phyloP scores from a whole-genome alignment of 2,329 filamentous ascomycete species.

The Pyricularia pennisetigena region DNA sequence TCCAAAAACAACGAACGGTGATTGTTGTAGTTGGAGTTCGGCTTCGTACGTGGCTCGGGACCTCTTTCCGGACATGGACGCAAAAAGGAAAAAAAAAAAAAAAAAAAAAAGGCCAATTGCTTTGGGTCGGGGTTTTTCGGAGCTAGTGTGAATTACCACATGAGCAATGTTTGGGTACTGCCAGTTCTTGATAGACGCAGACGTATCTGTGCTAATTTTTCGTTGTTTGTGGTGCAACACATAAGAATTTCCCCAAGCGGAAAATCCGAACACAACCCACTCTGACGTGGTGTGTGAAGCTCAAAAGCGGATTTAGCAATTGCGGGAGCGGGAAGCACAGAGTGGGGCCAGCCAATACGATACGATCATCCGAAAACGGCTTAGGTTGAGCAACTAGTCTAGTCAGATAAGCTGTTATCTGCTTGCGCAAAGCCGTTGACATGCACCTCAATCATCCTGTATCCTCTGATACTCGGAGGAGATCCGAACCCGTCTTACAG shows the following conservation, averaged over 20 bases:
- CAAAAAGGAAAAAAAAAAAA: slow-evolving; percentile 5
- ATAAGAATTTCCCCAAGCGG: background rate
- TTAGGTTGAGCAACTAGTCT: no score
- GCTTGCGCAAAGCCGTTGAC: background rate
- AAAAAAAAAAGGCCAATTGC: slow-evolving; percentile 1
- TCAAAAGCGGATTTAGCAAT: background rate
- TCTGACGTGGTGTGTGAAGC: background rate
- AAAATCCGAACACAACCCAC: background rate
- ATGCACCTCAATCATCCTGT: background rate
- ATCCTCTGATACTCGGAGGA: background rate
- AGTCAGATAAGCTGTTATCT: background rate
- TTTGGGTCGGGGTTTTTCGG: background rate
- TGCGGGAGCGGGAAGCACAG: background rate
- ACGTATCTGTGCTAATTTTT: background rate
- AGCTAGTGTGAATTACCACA: background rate
- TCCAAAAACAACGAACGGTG: slow-evolving; percentile 71
- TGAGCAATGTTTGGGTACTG: background rate
- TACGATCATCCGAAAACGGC: no score
- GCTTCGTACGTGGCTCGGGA: slow-evolving; percentile 70
- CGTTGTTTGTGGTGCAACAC: background rate
- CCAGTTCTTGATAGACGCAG: background rate
- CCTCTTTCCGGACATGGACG: slow-evolving; percentile 67
- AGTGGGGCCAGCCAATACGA: background rate
- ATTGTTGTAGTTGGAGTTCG: slow-evolving; percentile 55
- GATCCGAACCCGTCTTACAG: background rate